These are phyloP conservation scores for Apium graveolens DNA, from an alignment of 129 eudicot species.

Conservation along the genomic window DNA sequence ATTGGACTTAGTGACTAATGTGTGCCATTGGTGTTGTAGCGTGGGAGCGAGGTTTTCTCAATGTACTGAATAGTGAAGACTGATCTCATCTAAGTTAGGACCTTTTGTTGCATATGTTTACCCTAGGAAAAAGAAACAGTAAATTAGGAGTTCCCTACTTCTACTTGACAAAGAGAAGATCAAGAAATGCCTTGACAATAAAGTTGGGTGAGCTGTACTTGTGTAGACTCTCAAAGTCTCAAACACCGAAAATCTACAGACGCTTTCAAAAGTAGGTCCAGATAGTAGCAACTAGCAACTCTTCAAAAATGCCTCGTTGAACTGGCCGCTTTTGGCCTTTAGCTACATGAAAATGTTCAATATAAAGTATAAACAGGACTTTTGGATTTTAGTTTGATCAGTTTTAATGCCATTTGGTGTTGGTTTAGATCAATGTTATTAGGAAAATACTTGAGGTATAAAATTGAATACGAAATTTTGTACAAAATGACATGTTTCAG, in stretches of 20 bases:
- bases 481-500: no score
- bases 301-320: not conserved
- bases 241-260: not conserved
- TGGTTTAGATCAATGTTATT: no score
- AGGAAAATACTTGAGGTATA: no score
- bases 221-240: not conserved
- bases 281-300: not conserved
- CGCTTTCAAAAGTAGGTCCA: not conserved
- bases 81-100: not conserved
- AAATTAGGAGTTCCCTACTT: not conserved
- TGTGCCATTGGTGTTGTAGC: no score
- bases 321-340: not conserved
- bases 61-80: no score
- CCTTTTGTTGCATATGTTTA: not conserved
- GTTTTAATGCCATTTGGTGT: no score
- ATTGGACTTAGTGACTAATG: no score
- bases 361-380: no score
- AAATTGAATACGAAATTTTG: no score
- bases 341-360: no score
- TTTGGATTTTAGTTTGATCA: no score
- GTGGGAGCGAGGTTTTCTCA: not conserved
- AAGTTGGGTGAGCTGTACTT: conserved; percentile 4
- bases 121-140: not conserved
- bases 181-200: not conserved
- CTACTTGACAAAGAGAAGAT: not conserved